A percentile compares a stretch with the other conserved stretches of the same genome.
Conservation (phyloP, 768 basidiomycete genomes). For the Hydnomerulius pinastri region DNA sequence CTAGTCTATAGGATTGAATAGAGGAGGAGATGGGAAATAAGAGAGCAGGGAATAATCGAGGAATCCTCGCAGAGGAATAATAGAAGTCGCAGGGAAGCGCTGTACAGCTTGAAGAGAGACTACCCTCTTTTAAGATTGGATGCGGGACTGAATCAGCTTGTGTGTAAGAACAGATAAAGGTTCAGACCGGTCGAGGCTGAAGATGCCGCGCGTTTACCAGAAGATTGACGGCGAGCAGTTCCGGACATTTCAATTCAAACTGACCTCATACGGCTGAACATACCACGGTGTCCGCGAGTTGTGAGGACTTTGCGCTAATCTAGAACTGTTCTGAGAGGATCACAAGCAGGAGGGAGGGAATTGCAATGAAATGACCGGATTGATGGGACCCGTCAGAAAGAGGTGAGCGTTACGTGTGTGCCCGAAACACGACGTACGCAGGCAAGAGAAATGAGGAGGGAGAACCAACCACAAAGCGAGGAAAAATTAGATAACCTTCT, state of each 20-base stretch:
- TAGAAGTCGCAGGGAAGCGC: slow-evolving; percentile 6
- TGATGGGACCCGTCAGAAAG: slow-evolving; percentile 8
- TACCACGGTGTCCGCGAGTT: not conserved
- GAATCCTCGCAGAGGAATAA: not conserved
- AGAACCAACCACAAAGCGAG: not conserved
- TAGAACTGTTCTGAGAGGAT: slow-evolving; percentile 1
- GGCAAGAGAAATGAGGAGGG: slow-evolving; percentile 13
- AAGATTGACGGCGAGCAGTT: not conserved
- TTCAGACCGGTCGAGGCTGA: slow-evolving; percentile 24
- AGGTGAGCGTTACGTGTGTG: slow-evolving; percentile 17
- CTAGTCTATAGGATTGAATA: not conserved
- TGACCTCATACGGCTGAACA: not conserved
- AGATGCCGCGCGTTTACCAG: slow-evolving; percentile 5
- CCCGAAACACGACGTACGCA: slow-evolving; percentile 6
- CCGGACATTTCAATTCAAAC: slow-evolving; percentile 25
- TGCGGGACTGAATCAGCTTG: not conserved
- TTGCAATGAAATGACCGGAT: not conserved
- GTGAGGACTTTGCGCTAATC: slow-evolving; percentile 1
- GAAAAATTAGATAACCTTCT: slow-evolving; percentile 4
- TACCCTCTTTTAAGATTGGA: slow-evolving; percentile 1
- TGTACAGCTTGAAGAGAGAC: not conserved
- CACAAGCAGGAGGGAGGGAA: not conserved
- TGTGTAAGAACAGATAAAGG: slow-evolving; percentile 9
- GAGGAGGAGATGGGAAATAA: slow-evolving; percentile 5
- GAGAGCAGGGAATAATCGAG: not conserved